Conservation (phyloP, 768 basidiomycete species). For the Boletus subcaerulescens region DNA sequence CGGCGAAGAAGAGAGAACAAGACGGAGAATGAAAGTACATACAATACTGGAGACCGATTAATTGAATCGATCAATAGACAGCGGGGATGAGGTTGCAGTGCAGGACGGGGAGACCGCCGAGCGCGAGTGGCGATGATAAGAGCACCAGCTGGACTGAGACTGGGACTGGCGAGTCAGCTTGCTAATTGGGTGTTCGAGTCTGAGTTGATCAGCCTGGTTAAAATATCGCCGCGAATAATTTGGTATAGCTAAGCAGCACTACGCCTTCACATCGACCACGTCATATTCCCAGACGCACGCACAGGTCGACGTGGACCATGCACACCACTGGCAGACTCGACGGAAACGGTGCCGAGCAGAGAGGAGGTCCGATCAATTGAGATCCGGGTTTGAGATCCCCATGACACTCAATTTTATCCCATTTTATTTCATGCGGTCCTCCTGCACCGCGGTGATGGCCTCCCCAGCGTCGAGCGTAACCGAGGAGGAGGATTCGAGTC, state of each 20-base stretch:
- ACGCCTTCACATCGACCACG: background rate
- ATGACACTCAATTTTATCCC: background rate
- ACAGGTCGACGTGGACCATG: slow-evolving; percentile 1
- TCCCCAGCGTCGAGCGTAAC: too few species aligned
- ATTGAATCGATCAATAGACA: slow-evolving; percentile 15
- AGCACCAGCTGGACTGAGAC: background rate
- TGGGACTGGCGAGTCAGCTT: background rate
- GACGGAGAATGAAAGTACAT: slow-evolving; percentile 17
- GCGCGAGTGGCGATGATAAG: slow-evolving; percentile 3
- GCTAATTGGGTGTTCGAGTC: slow-evolving; percentile 16
- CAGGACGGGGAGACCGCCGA: background rate
- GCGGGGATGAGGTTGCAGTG: slow-evolving; percentile 2
- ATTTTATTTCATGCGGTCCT: too few species aligned
- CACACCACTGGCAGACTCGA: background rate
- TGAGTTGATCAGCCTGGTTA: slow-evolving; percentile 15
- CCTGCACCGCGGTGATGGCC: too few species aligned
- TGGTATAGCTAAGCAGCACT: background rate
- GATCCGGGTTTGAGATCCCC: slow-evolving; percentile 30
- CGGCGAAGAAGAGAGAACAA: slow-evolving; percentile 5
- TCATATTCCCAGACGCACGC: background rate
- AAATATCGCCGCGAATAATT: slow-evolving; percentile 30
- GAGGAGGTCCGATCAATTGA: slow-evolving; percentile 24
- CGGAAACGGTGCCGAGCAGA: slow-evolving; percentile 25
- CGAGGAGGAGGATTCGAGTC: too few species aligned
- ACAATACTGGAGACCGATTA: slow-evolving; percentile 10